Conservation (phyloP, 1,284 basidiomycete species). For the Tilletia indica region DNA sequence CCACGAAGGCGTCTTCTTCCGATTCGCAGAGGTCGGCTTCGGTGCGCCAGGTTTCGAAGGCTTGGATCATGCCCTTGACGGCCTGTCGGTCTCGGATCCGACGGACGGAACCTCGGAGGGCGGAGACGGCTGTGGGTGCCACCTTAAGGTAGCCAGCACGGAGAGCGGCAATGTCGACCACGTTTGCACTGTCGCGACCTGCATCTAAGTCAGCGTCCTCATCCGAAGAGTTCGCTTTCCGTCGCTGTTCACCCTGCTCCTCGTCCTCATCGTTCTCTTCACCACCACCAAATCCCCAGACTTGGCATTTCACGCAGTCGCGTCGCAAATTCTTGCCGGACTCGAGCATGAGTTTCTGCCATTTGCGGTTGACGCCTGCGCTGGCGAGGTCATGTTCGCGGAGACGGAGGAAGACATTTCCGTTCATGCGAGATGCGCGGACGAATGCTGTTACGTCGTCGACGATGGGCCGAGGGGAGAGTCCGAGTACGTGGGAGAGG, state of each 20-base stretch:
- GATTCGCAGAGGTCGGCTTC: slow-evolving; percentile 21
- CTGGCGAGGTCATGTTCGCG: slow-evolving; percentile 41
- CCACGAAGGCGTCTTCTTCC: slow-evolving; percentile 27
- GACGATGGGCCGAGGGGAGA: slow-evolving; percentile 43
- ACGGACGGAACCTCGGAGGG: slow-evolving; percentile 11
- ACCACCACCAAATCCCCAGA: slow-evolving; percentile 41
- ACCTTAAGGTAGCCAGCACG: slow-evolving; percentile 16
- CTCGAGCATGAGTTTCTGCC: slow-evolving; percentile 48
- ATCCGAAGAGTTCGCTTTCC: background rate
- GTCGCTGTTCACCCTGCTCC: slow-evolving; percentile 22
- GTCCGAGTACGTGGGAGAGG: slow-evolving; percentile 45
- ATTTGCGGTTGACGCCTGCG: slow-evolving; percentile 44
- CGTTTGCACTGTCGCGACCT: background rate
- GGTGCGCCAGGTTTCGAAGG: slow-evolving; percentile 36
- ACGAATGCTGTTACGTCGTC: slow-evolving; percentile 49
- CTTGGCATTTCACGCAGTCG: slow-evolving; percentile 42
- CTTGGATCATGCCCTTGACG: slow-evolving; percentile 41
- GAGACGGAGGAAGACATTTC: slow-evolving; percentile 44
- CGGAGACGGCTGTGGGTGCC: slow-evolving; percentile 5
- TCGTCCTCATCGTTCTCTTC: slow-evolving; percentile 26
- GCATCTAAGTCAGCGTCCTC: background rate
- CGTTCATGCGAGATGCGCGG: slow-evolving; percentile 37
- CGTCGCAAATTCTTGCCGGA: slow-evolving; percentile 39
- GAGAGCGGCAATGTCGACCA: slow-evolving; percentile 4
- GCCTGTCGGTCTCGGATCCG: slow-evolving; percentile 36